These are phyloP conservation scores for Scheffersomyces amazonensis DNA, from an alignment of 805 yeast genomes.

Conservation along the genomic window DNA sequence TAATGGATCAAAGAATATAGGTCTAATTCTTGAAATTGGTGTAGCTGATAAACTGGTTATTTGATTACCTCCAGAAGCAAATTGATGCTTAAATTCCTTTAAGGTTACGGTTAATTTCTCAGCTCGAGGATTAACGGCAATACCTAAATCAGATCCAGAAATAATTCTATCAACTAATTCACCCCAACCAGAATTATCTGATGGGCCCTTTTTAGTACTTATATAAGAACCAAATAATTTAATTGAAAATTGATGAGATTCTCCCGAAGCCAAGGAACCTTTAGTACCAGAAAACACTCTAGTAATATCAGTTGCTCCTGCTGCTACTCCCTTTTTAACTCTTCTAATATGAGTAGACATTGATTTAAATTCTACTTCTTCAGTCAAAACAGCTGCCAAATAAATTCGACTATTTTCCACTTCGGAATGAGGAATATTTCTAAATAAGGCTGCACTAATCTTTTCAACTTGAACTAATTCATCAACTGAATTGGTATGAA, in stretches of 20 bases:
- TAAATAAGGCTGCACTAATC: constrained; percentile 75
- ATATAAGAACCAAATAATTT: constrained; percentile 71
- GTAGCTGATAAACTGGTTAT: constrained; percentile 11
- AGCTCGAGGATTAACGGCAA: constrained; percentile 80
- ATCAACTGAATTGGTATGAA: constrained; percentile 57
- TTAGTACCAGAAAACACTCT: constrained; percentile 67
- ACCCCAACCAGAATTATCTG: constrained; percentile 75
- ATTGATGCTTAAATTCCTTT: constrained; percentile 64
- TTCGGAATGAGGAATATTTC: constrained; percentile 69
- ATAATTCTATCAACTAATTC: constrained; percentile 76
- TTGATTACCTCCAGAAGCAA: constrained; percentile 8
- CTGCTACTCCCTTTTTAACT: constrained; percentile 78
- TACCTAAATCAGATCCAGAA: constrained; percentile 68
- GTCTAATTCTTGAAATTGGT: constrained; percentile 64
- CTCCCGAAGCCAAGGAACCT: constrained; percentile 58
- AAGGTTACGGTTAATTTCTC: constrained; percentile 66
- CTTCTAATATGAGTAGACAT: constrained; percentile 29
- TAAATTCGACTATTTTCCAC: constrained; percentile 64
- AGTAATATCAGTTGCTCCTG: constrained; percentile 84
- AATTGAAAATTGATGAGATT: constrained; percentile 67
- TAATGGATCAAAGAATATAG: constrained; percentile 62
- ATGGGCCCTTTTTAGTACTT: constrained; percentile 23
- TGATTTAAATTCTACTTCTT: constrained; percentile 50
- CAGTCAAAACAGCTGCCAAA: constrained; percentile 73
- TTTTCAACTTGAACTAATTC: constrained; percentile 58